phyloP scores from a whole-genome alignment of 768 basidiomycete species.

The Leccinum imitatum region DNA sequence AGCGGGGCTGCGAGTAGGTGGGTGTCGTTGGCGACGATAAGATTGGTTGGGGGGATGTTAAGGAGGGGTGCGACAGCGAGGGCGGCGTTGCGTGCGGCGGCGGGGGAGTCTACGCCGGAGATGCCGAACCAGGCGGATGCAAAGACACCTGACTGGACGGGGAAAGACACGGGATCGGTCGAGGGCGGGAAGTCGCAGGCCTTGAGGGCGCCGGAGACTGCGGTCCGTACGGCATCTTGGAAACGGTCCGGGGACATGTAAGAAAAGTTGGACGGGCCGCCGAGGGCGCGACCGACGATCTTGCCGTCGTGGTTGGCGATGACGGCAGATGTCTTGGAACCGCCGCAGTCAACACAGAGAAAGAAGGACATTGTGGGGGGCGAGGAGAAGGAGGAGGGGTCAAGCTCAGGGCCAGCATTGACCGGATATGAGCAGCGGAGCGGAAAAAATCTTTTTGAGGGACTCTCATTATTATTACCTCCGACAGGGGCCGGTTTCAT shows the following conservation, averaged over 20 bases:
- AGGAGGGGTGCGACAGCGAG: constrained; percentile 56
- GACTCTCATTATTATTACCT: too few relatives aligned
- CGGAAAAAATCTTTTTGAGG: too few relatives aligned
- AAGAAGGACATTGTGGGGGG: constrained; percentile 51
- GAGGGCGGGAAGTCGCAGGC: constrained; percentile 40
- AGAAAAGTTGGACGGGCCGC: constrained; percentile 84
- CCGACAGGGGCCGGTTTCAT: too few relatives aligned
- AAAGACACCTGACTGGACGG: constrained; percentile 44
- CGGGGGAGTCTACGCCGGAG: constrained; percentile 76
- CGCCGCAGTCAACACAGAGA: constrained; percentile 87
- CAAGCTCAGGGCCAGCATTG: background rate
- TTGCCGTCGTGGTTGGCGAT: constrained; percentile 58
- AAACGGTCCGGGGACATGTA: constrained; percentile 70
- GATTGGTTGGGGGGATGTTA: constrained; percentile 50
- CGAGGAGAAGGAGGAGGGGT: background rate
- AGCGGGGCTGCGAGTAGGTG: constrained; percentile 83
- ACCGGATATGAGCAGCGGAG: background rate
- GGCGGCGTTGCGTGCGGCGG: constrained; percentile 56
- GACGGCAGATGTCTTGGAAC: constrained; percentile 82
- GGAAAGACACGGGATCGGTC: constrained; percentile 37
- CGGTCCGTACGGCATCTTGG: constrained; percentile 47
- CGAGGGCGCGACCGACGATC: constrained; percentile 64
- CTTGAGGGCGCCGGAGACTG: constrained; percentile 56
- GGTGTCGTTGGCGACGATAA: constrained; percentile 78
- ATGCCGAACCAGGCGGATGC: constrained; percentile 80